Evolutionary conservation across 345 rosid genomes (phyloP), one percentile per base, ranked within the genome.

Genomic region (Aquilaria yunnanensis): DNA sequence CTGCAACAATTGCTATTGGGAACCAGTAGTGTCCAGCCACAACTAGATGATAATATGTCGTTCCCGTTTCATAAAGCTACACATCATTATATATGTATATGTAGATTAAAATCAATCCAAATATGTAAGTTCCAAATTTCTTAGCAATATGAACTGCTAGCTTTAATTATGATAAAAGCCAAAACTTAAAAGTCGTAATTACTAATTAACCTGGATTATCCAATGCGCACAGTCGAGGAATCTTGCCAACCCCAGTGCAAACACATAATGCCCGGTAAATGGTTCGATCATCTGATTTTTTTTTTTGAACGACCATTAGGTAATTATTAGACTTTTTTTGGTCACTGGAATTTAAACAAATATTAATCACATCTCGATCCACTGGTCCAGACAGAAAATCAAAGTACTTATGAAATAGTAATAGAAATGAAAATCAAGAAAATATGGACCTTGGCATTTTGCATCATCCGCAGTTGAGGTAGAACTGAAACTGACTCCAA

Each of bases 391-490:
- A 1, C 10, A 9, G 34, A 23, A 56, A 8, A 29, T 32, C 12
- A 43, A 50, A 69, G 32, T 16, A 52, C 8, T 9, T 2, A 60
- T 23, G 23, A 7, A 31, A 37, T 37, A 37, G 10, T 32, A 12
- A 10, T 33, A 56, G 37, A 4, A 16, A 5, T 14, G n/a, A 37
- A 23, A 12, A 4, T 16, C 43, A 37, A 37, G 10, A 49, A 37
- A 23, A 23, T 23, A 23, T 23, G 1, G 9, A 92, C 98, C 90
- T 87, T 87, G 10, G 88, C 89, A 52, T 87, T 92, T 54, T 87
- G 95, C 92, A 92, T 92, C 62, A 89, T 65, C 1, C 95, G 85
- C 68, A 92, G 92, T 69, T 92, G 98, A 63, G 98, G 98, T 66
- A 83, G 65, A 64, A 89, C 92, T 9, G 96, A 87, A 67, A 92